Evolutionary conservation across 2,329 filamentous ascomycete genomes (phyloP).

Genomic region (Aspergillus sp.): DNA sequence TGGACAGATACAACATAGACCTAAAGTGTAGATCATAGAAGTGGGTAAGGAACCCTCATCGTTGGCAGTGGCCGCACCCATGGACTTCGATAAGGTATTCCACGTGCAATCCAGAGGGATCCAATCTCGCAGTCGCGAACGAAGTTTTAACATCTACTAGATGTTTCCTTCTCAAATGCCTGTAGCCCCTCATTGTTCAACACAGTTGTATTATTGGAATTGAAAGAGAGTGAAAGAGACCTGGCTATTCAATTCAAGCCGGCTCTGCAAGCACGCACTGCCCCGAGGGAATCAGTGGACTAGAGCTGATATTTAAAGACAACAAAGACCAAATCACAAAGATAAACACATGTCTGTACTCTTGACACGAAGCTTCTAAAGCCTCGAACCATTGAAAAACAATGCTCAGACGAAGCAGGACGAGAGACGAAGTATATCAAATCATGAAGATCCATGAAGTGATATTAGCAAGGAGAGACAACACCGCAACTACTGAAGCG

Average conservation of each 20-base stretch:
- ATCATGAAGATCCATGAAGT: neutral
- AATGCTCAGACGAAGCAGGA: constrained; percentile 17
- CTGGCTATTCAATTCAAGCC: neutral
- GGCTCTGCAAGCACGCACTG: neutral
- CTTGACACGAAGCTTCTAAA: constrained; percentile 28
- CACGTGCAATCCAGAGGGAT: too few relatives aligned
- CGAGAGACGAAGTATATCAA: constrained; percentile 14
- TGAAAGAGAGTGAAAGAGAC: neutral
- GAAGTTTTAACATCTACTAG: too few relatives aligned
- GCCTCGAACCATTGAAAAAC: constrained; percentile 13
- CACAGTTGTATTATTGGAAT: neutral
- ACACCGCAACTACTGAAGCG: too few relatives aligned
- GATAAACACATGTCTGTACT: constrained; percentile 20
- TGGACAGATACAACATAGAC: too few relatives aligned
- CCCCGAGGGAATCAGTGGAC: constrained; percentile 6
- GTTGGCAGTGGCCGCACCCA: too few relatives aligned
- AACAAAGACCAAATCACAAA: constrained; percentile 13
- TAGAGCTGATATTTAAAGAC: constrained; percentile 13
- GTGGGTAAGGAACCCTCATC: too few relatives aligned
- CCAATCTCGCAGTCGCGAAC: too few relatives aligned
- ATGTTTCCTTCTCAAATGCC: too few relatives aligned
- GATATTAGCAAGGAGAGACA: neutral
- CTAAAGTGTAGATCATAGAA: too few relatives aligned
- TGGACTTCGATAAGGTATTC: too few relatives aligned
- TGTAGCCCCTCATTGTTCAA: neutral